Evolutionary conservation across 208 protist species (phyloP), one percentile per base, ranked within the genome.

Genomic region (Crithidia mellificae): DNA sequence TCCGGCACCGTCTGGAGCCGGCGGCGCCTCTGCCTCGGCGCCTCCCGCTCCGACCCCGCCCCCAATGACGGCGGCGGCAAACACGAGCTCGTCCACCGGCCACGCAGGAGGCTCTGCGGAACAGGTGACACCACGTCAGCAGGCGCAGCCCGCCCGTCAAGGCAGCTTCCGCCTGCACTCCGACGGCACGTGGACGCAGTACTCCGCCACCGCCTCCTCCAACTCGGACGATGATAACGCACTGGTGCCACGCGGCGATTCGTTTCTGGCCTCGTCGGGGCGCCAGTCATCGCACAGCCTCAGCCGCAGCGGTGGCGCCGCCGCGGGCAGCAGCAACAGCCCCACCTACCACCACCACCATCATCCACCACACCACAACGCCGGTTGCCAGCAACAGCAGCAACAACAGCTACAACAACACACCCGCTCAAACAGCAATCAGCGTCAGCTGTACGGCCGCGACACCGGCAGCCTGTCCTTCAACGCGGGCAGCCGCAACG

Each of bases 91-190:
- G n/a, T n/a, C n/a, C n/a, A n/a, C n/a, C n/a, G n/a, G n/a, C n/a
- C n/a, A n/a, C n/a, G n/a, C n/a, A n/a, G n/a, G n/a, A n/a, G 29
- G 41, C 58, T 64, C 44, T 39, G 15, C 27, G 12, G 58, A 43
- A 30, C 36, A 64, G 20, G 24, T 20, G 11, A 17, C 64, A n/a
- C 53, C 41, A 38, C 64, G 29, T 22, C 64, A 58, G 9, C 27
- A 8, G 2, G n/a, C n/a, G n/a, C n/a, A n/a, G n/a, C 54, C 34
- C 0, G 61, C 20, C 2, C 61, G 53, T 0, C 70, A 75, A 12
- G 70, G 52, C 17, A 75, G 70, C 44, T 69, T 75, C 30, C 70
- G 70, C 1, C 47, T 75, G 27, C 61, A 63, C 38, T 75, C 70
- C 2, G 62, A 68, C 30, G 22, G 20, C 34, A 75, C 62, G 24